Percentiles rank a stretch among this genome's conserved stretches.
Evolutionary conservation across 192 early-diverging fungal species (phyloP).

Genomic region (Thamnidium elegans): DNA sequence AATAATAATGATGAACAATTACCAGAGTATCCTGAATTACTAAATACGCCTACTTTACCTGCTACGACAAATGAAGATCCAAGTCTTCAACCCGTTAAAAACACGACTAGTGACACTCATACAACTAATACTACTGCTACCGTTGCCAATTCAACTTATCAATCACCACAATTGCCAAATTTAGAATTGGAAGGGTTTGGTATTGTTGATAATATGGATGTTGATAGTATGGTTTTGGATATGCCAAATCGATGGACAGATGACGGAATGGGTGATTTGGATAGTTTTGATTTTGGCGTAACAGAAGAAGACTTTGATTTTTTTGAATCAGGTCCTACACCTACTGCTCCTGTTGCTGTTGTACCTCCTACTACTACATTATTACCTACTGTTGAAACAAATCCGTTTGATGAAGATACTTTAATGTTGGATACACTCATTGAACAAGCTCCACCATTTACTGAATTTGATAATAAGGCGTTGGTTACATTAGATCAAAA

Average conservation of each 20-base stretch:
- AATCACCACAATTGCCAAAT: slow-evolving; percentile 1
- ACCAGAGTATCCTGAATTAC: neutral
- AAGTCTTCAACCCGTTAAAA: neutral
- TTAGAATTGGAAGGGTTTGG: slow-evolving; percentile 4
- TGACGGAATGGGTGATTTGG: slow-evolving; percentile 28
- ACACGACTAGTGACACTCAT: neutral
- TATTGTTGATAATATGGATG: slow-evolving; percentile 21
- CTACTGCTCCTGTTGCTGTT: neutral
- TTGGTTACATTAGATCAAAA: neutral
- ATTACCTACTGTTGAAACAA: neutral
- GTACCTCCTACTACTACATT: too few species aligned
- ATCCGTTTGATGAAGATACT: neutral
- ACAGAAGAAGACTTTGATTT: slow-evolving; percentile 42
- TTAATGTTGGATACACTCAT: neutral
- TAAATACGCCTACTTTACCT: too few species aligned
- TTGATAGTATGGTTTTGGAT: slow-evolving; percentile 18
- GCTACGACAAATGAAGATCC: neutral
- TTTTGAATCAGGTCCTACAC: slow-evolving; percentile 28
- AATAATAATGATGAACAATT: neutral
- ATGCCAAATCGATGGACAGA: slow-evolving; percentile 29
- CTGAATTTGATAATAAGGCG: neutral
- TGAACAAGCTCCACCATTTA: too few species aligned
- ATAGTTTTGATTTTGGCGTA: slow-evolving; percentile 38
- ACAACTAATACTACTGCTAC: neutral
- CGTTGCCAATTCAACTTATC: neutral